These are phyloP conservation scores for Colletotrichum plurivorum DNA, from an alignment of 2,329 filamentous ascomycete genomes.

Conservation along the genomic window DNA sequence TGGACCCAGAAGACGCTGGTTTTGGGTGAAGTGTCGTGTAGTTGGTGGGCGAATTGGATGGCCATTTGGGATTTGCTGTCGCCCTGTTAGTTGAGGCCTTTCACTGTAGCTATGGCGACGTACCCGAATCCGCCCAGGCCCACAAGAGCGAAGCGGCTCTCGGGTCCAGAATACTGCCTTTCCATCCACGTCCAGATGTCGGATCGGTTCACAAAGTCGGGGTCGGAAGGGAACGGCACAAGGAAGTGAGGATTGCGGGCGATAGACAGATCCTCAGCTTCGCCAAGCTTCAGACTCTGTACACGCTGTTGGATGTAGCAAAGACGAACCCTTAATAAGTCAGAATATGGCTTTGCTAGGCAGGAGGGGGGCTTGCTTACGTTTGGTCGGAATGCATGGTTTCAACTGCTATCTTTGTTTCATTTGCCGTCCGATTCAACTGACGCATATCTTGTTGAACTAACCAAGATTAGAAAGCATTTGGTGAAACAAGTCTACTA, in stretches of 20 bases:
- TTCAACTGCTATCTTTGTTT: no score
- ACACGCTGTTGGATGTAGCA: not conserved
- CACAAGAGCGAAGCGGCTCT: constrained; percentile 28
- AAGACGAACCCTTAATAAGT: no score
- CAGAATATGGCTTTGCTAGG: no score
- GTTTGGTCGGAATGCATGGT: no score
- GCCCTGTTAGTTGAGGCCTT: constrained; percentile 9
- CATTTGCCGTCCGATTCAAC: no score
- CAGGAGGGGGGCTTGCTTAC: no score
- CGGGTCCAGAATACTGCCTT: constrained; percentile 8
- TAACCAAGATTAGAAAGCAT: no score
- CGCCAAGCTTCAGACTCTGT: not conserved
- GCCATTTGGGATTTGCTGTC: constrained; percentile 42
- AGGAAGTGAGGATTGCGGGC: constrained; percentile 27
- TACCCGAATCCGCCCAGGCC: constrained; percentile 42
- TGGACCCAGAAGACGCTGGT: constrained; percentile 41
- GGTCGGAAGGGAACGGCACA: constrained; percentile 38
- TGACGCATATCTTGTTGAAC: no score
- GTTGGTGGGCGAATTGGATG: constrained; percentile 37
- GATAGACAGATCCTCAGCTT: constrained; percentile 5
- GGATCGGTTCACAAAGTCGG: constrained; percentile 38
- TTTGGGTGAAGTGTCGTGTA: constrained; percentile 11
- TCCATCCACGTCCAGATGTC: constrained; percentile 29
- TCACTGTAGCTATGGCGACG: not conserved
- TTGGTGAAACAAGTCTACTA: no score